Evolutionary conservation across 106 monocot genomes (phyloP).

Genomic region (Dendrobium chrysotoxum): DNA sequence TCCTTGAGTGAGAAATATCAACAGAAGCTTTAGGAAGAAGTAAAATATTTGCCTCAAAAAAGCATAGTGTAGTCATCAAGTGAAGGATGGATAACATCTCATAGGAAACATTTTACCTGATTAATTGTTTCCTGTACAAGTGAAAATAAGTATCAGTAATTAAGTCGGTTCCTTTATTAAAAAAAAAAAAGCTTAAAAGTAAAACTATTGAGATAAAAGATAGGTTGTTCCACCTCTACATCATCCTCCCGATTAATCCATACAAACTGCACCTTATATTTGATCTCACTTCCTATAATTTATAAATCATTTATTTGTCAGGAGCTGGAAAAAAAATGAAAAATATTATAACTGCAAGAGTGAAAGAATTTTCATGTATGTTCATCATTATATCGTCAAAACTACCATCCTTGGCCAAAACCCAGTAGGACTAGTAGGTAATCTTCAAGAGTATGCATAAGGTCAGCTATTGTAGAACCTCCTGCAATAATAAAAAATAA

Average conservation of each 20-base stretch:
- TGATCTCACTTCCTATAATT: constrained; percentile 38
- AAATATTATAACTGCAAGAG: not conserved
- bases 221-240: constrained; percentile 32
- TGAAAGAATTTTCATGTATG: not conserved
- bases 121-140: too few relatives aligned
- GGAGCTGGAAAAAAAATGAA: constrained; percentile 7
- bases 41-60: constrained; percentile 57
- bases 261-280: constrained; percentile 49
- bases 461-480: constrained; percentile 70
- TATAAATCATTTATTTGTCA: constrained; percentile 18
- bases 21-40: constrained; percentile 51
- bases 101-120: too few relatives aligned
- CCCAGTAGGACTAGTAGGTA: constrained; percentile 67
- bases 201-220: not conserved
- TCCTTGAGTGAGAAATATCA: constrained; percentile 44
- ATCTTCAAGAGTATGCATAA: constrained; percentile 60
- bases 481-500: constrained; percentile 29
- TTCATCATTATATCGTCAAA: not conserved
- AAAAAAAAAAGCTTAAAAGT: too few relatives aligned
- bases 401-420: constrained; percentile 62
- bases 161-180: too few relatives aligned
- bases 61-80: constrained; percentile 60
- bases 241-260: constrained; percentile 77
- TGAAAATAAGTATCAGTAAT: too few relatives aligned
- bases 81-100: too few relatives aligned